Evolutionary conservation across 148 eudicot genomes (phyloP).

Genomic region (Camellia japonica): DNA sequence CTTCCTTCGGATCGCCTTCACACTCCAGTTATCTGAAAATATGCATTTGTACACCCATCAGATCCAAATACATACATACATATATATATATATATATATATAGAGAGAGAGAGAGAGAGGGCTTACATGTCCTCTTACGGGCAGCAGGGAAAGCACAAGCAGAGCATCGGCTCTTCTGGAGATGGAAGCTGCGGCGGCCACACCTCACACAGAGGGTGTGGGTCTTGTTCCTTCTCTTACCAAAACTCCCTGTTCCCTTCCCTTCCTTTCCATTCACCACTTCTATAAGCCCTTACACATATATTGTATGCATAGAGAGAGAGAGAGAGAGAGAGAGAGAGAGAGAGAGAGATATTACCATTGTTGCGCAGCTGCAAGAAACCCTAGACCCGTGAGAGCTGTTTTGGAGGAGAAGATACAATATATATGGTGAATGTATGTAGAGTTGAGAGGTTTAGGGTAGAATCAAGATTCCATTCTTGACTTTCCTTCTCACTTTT

Average conservation of each 20-base stretch:
- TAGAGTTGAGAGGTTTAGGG: not conserved
- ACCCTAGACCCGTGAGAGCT: conserved; percentile 7
- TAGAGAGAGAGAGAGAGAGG: not conserved
- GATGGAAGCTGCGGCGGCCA: conserved; percentile 83
- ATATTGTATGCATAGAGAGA: not conserved
- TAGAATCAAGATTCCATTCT: not conserved
- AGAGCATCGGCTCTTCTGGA: conserved; percentile 82
- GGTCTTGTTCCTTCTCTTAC: conserved; percentile 90
- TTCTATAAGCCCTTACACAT: not conserved
- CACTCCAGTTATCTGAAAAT: conserved; percentile 52
- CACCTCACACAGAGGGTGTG: conserved; percentile 83
- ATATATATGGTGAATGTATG: not conserved
- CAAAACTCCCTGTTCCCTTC: conserved; percentile 80
- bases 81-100: not conserved
- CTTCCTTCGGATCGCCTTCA: conserved; percentile 48
- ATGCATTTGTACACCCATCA: not conserved
- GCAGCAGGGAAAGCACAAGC: conserved; percentile 85
- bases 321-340: no score
- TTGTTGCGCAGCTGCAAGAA: conserved; percentile 14
- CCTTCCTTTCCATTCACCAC: conserved; percentile 23
- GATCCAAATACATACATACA: not conserved
- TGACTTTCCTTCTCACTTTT: no score
- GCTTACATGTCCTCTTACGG: conserved; percentile 63
- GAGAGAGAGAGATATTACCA: conserved; percentile 19
- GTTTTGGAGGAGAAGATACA: not conserved